phyloP scores from a whole-genome alignment of 371 early-diverging fungal genomes.

The Quaeritorhiza haematococci region DNA sequence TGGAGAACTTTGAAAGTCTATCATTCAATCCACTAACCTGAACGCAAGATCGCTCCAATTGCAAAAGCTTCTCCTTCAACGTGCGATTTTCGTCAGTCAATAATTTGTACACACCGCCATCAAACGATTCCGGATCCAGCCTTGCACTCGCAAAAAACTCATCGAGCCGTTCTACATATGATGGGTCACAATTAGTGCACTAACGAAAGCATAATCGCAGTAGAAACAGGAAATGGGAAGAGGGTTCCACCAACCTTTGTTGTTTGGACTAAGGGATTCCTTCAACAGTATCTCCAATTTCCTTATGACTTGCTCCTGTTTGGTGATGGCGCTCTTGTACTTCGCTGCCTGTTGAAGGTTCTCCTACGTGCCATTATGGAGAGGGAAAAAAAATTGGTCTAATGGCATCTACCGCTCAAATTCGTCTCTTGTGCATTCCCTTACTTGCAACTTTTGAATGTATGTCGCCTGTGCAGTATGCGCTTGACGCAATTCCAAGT shows the following conservation, averaged over 20 bases:
- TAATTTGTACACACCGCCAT: slow-evolving; percentile 1
- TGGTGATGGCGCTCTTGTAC: slow-evolving; percentile 15
- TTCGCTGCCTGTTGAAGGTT: slow-evolving; percentile 7
- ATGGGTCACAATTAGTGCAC: no score
- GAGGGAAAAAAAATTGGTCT: not conserved
- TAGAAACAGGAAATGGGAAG: no score
- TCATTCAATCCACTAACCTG: not conserved
- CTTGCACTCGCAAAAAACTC: not conserved
- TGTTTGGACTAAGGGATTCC: no score
- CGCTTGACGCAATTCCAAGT: slow-evolving; percentile 29
- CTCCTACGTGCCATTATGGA: no score
- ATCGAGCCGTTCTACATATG: not conserved
- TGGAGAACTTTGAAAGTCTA: not conserved
- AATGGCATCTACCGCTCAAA: not conserved
- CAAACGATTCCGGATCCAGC: not conserved
- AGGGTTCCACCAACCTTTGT: no score
- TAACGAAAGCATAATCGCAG: no score
- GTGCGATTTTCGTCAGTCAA: not conserved
- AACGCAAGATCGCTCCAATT: slow-evolving; percentile 1
- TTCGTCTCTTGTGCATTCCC: not conserved
- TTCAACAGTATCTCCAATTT: slow-evolving; percentile 17
- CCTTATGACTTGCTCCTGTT: slow-evolving; percentile 28
- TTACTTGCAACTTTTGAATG: slow-evolving; percentile 27
- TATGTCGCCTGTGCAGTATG: slow-evolving; percentile 29
- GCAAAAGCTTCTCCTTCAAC: not conserved